Conservation (phyloP, 768 basidiomycete genomes). For the Naganishia vaughanmartiniae region DNA sequence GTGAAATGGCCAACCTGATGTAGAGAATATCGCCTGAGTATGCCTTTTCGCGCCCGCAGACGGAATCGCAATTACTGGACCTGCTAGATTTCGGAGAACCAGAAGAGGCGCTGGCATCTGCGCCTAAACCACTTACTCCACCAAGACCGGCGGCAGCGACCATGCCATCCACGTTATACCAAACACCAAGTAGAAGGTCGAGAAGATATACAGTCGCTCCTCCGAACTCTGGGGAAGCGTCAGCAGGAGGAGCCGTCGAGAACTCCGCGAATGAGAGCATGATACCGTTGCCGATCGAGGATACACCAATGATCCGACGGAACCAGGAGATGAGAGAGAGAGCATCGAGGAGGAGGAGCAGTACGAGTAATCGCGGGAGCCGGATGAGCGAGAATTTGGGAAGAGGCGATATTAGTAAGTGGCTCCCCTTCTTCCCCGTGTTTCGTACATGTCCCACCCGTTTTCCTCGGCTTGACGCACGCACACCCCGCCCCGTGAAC, state of each 20-base stretch:
- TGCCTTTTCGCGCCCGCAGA: not conserved
- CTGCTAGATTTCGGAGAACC: slow-evolving; percentile 17
- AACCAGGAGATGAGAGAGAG: slow-evolving; percentile 46
- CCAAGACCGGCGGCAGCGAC: slow-evolving; percentile 34
- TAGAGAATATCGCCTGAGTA: not conserved
- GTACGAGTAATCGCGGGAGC: slow-evolving; percentile 42
- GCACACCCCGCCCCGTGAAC: not conserved
- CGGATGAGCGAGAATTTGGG: slow-evolving; percentile 48
- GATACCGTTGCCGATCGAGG: slow-evolving; percentile 44
- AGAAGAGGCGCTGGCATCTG: slow-evolving; percentile 13
- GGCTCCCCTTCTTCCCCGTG: no score
- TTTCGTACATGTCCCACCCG: not conserved
- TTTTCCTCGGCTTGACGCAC: slow-evolving; percentile 3
- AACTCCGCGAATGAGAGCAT: slow-evolving; percentile 38
- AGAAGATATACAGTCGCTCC: slow-evolving; percentile 27
- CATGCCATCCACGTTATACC: slow-evolving; percentile 33
- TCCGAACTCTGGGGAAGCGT: slow-evolving; percentile 36
- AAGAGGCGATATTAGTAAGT: slow-evolving; percentile 49
- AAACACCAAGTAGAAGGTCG: slow-evolving; percentile 20
- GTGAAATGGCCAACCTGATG: not conserved
- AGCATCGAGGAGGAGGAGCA: slow-evolving; percentile 41
- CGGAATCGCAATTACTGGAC: slow-evolving; percentile 6
- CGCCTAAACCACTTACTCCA: slow-evolving; percentile 33
- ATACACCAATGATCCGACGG: slow-evolving; percentile 48
- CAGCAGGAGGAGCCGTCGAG: slow-evolving; percentile 9